Base-by-base conservation (phyloP, 345 rosid genomes). In the Salix exigua region DNA sequence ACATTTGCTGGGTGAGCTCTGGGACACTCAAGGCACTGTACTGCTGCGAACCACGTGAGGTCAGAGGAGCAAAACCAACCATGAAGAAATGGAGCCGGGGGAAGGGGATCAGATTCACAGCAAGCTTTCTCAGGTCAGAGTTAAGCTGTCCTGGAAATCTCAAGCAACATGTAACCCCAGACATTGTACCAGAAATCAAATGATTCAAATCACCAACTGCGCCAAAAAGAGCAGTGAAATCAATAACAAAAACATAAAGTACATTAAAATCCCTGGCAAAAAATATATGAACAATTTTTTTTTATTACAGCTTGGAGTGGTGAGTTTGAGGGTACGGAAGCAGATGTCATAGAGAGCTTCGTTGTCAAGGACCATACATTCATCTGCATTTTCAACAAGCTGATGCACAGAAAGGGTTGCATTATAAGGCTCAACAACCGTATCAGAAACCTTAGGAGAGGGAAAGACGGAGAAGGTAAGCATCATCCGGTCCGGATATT, bases 401-500 rank as follows among this genome's bases (percentile, higher is more conserved):
- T 88, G 94, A 64, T 87, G 89, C 1, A 90, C 89, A 11, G 92
- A 90, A 18, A 90, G 84, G 28, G 90, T 90, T 25, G 91, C 94
- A 8, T 90, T 90, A 61, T 90, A 90, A 62, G 94, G 94, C 86
- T 87, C 91, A 19, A 88, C 91, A 30, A 90, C 94, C 0, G 91
- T 88, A 76, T 88, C 93, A n/a, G 93, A 90, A 66, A 89, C 91
- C 80, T 86, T 87, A n/a, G 90, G 92, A 71, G 92, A 89, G 1
- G 92, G 92, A 46, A 89, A 89, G 1, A 88, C 92, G 5, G 94
- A 90, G 81, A 90, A 90, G 14, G 91, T 90, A 58, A 88, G 88
- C 92, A 90, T 88, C 94, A 90, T 90, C 53, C 89, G 77, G 79
- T 88, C 94, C 5, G 89, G 92, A 80, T 88, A 90, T 77, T 90